Evolutionary conservation across 1,284 basidiomycete species (phyloP), one percentile per base, ranked within the genome.

Genomic region (Apiotrichum gracile): DNA sequence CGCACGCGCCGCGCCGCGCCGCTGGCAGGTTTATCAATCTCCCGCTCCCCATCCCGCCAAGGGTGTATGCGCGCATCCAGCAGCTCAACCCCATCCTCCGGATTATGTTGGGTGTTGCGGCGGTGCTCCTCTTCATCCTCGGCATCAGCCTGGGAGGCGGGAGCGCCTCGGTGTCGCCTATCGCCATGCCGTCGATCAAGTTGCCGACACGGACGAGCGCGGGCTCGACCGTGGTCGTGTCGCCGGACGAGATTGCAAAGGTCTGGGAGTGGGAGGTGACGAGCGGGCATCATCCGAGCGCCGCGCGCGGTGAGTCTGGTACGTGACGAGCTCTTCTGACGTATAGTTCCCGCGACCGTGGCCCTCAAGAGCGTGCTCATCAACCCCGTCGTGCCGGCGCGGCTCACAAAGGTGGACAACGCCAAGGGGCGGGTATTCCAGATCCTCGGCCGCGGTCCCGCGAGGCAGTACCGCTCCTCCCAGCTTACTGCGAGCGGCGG

Each of bases 201-300:
- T 34, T 33, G 44, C n/a, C n/a, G n/a, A n/a, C 22, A 35, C 26
- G 22, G 37, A 33, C 9, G 34, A 37, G 13, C 6, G 33, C 7
- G 13, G 33, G 85, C 8, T 79, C 85, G 45, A 91, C 91, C 6
- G 79, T 89, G 38, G 84, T 96, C 38, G 86, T 86, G 60, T 79
- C 80, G 40, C 78, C 82, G 46, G 84, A 86, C 49, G 89, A 94
- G 67, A 68, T 93, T 37, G 85, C 85, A 61, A 81, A 84, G 63
- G 87, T 97, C 73, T 96, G 91, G 91, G 80, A 86, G 61, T 96
- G 91, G 91, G 91, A 97, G 75, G 82, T 96, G 52, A 77, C 82
- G 40, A 87, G 88, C 62, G 92, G 92, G 1, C 90, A 94, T 73
- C 91, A 91, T 76, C 91, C 92, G 2, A 90, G 87, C 72, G 80